Conservation (phyloP, 2,329 filamentous ascomycete species). For the Elsinoe arachidis region DNA sequence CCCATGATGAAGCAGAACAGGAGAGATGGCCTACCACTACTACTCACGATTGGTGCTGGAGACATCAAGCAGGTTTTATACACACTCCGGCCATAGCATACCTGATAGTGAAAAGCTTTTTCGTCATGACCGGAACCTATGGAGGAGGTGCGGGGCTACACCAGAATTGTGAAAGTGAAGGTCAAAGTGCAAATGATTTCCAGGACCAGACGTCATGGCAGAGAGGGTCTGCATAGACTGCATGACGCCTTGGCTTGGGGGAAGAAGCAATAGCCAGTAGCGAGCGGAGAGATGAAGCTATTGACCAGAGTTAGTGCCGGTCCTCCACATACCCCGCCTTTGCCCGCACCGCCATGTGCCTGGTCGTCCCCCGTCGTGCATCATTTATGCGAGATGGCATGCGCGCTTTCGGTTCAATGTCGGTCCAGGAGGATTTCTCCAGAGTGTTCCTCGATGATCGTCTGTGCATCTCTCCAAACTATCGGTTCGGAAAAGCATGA, state of each 20-base stretch:
- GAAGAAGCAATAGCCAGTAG: neutral
- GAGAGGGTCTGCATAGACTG: neutral
- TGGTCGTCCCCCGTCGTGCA: neutral
- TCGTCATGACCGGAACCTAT: conserved; percentile 3
- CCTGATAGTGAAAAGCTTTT: neutral
- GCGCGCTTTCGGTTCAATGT: neutral
- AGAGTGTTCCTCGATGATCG: neutral
- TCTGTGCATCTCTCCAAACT: neutral
- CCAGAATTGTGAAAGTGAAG: neutral
- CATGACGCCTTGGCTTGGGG: neutral
- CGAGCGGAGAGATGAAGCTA: neutral
- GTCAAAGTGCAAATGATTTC: neutral
- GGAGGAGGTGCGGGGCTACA: neutral
- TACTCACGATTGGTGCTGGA: neutral
- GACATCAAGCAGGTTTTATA: neutral
- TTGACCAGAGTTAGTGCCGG: neutral
- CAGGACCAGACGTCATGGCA: neutral
- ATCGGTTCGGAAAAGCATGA: neutral
- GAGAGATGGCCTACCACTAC: neutral
- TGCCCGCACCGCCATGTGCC: neutral
- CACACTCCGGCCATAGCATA: neutral
- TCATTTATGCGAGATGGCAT: neutral
- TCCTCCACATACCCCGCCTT: conserved; percentile 9
- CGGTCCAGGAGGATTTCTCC: neutral
- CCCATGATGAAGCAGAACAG: neutral